Percentiles rank a stretch among this genome's conserved stretches.
phyloP scores from a whole-genome alignment of 2,329 filamentous ascomycete species.

The Delphinella strobiligena region DNA sequence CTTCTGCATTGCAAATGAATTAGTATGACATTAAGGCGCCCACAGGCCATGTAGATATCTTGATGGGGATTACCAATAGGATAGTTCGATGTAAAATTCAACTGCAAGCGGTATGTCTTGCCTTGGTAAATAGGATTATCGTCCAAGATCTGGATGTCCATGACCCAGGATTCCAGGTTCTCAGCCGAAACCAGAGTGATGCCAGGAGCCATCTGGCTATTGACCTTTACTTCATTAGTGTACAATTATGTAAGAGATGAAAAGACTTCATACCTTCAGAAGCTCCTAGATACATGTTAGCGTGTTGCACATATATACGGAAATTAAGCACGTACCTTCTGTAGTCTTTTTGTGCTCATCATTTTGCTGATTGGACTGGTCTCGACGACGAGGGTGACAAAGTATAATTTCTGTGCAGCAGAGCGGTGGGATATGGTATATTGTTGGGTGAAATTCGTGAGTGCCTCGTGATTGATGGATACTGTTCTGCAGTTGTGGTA shows the following conservation, averaged over 20 bases:
- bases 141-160: conserved; percentile 87
- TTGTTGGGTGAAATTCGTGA: too few species aligned
- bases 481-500: too few species aligned
- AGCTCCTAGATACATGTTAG: conserved; percentile 36
- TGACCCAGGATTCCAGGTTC: conserved; percentile 76
- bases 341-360: conserved; percentile 27
- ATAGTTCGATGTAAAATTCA: conserved; percentile 72
- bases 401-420: neutral
- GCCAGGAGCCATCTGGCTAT: conserved; percentile 47
- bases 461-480: too few species aligned
- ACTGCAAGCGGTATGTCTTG: conserved; percentile 74
- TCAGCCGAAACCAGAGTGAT: conserved; percentile 74
- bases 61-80: conserved; percentile 59
- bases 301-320: neutral
- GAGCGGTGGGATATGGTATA: neutral
- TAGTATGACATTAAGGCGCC: neutral
- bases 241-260: neutral
- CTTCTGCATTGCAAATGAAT: too few species aligned
- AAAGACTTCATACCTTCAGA: conserved; percentile 33
- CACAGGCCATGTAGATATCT: neutral
- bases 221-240: conserved; percentile 30
- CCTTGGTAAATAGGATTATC: conserved; percentile 75
- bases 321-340: conserved; percentile 28
- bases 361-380: conserved; percentile 5
- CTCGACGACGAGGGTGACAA: neutral